Evolutionary conservation across 2,329 filamentous ascomycete genomes (phyloP).

Genomic region (Pyrenophora graminea): DNA sequence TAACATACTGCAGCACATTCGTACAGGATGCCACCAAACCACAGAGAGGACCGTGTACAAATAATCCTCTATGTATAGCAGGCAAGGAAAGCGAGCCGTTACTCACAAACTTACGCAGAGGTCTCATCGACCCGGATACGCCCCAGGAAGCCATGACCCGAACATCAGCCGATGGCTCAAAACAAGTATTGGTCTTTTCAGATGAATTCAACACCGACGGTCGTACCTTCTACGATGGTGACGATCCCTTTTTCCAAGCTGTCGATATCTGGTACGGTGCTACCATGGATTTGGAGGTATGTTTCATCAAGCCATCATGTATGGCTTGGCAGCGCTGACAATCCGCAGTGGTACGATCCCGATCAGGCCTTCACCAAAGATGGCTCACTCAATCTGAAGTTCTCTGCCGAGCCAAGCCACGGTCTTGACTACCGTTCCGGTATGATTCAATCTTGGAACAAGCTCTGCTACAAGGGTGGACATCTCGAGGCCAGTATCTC

Average conservation of each 20-base stretch:
- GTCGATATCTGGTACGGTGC: constrained; percentile 75
- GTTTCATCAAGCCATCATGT: constrained; percentile 9
- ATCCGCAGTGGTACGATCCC: constrained; percentile 67
- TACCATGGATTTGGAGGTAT: constrained; percentile 68
- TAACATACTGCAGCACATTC: constrained; percentile 57
- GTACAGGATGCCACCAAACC: constrained; percentile 52
- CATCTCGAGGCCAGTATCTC: constrained; percentile 72
- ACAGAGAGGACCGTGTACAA: constrained; percentile 44
- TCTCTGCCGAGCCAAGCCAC: constrained; percentile 69
- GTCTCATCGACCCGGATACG: constrained; percentile 70
- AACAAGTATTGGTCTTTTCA: constrained; percentile 69
- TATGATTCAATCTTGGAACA: constrained; percentile 78
- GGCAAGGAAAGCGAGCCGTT: constrained; percentile 54
- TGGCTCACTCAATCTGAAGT: constrained; percentile 66
- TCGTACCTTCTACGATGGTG: constrained; percentile 71
- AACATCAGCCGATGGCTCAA: constrained; percentile 62
- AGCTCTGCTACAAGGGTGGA: constrained; percentile 73
- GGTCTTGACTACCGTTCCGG: constrained; percentile 69
- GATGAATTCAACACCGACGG: constrained; percentile 72
- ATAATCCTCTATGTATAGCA: constrained; percentile 56
- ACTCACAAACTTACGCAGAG: constrained; percentile 63
- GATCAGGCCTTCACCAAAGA: constrained; percentile 66
- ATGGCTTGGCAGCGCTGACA: constrained; percentile 10
- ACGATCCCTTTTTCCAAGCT: constrained; percentile 70
- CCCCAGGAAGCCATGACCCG: constrained; percentile 62